These are phyloP conservation scores for Pseudotulostoma volvatum DNA, from an alignment of 495 filamentous ascomycete species.

Conservation along the genomic window DNA sequence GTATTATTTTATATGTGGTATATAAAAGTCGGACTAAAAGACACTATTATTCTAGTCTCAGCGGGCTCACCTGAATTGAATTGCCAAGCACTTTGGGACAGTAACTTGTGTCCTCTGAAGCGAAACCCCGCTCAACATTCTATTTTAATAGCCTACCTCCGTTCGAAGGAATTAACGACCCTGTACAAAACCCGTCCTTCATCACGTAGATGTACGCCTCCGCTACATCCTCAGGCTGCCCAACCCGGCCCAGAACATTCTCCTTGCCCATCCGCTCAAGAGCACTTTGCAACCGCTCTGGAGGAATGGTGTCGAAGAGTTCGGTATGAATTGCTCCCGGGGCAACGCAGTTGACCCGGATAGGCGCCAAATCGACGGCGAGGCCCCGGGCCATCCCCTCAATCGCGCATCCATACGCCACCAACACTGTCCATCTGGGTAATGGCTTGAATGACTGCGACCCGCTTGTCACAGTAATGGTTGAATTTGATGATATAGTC, in stretches of 20 bases:
- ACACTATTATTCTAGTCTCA: too few species aligned
- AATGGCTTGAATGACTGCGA: slow-evolving; percentile 28
- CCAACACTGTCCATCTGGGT: slow-evolving; percentile 31
- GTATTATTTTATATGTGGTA: too few species aligned
- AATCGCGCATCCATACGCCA: slow-evolving; percentile 28
- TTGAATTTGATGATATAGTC: slow-evolving; percentile 15
- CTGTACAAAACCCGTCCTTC: slow-evolving; percentile 17
- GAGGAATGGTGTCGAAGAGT: slow-evolving; percentile 19
- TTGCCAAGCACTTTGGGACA: too few species aligned
- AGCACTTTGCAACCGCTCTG: slow-evolving; percentile 12
- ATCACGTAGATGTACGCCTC: slow-evolving; percentile 45
- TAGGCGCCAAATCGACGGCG: slow-evolving; percentile 36
- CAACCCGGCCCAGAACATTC: slow-evolving; percentile 27
- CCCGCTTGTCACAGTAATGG: slow-evolving; percentile 35
- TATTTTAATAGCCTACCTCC: slow-evolving; percentile 3
- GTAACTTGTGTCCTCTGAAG: too few species aligned
- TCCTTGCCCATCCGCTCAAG: slow-evolving; percentile 11
- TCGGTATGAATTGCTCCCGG: slow-evolving; percentile 36
- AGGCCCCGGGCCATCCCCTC: slow-evolving; percentile 27
- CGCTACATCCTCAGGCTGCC: slow-evolving; percentile 33
- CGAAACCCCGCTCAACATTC: neutral
- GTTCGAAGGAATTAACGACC: slow-evolving; percentile 1
- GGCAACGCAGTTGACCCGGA: slow-evolving; percentile 37
- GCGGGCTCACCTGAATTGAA: too few species aligned
- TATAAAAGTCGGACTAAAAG: too few species aligned